Conservation (phyloP, 2,329 filamentous ascomycete genomes). For the Thielaviopsis euricoi region DNA sequence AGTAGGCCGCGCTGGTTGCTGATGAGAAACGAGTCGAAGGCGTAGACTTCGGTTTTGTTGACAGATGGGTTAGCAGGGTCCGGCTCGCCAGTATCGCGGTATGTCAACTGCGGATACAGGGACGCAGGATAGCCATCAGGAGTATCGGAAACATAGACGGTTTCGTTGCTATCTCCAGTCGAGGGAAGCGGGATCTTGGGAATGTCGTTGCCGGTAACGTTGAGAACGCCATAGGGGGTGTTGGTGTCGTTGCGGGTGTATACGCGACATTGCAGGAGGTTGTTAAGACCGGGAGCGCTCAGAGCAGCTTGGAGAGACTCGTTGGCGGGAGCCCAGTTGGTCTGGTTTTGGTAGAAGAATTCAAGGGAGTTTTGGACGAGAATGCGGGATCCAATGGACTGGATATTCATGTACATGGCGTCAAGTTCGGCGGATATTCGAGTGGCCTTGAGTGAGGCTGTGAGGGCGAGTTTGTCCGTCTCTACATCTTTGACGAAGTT, state of each 20-base stretch:
- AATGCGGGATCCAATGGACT: constrained; percentile 52
- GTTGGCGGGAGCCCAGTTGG: constrained; percentile 44
- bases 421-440: constrained; percentile 65
- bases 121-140: constrained; percentile 50
- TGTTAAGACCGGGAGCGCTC: constrained; percentile 36
- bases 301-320: constrained; percentile 60
- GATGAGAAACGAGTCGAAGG: constrained; percentile 33
- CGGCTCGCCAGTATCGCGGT: constrained; percentile 27
- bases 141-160: constrained; percentile 43
- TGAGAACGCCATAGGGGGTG: constrained; percentile 39
- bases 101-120: constrained; percentile 68
- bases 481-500: constrained; percentile 35
- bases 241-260: constrained; percentile 53
- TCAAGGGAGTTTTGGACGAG: constrained; percentile 38
- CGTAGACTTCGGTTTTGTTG: constrained; percentile 14
- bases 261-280: constrained; percentile 54
- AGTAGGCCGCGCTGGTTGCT: constrained; percentile 43
- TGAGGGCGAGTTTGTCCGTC: constrained; percentile 51
- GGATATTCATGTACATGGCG: constrained; percentile 59
- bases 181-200: constrained; percentile 46
- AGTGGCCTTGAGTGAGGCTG: constrained; percentile 72
- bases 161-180: constrained; percentile 35
- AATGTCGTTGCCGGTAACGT: constrained; percentile 37
- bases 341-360: constrained; percentile 39
- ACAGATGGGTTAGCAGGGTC: constrained; percentile 27